Evolutionary conservation across 108 stramenopile species (phyloP), one percentile per base, ranked within the genome.

Genomic region (Nitzschia sp.): DNA sequence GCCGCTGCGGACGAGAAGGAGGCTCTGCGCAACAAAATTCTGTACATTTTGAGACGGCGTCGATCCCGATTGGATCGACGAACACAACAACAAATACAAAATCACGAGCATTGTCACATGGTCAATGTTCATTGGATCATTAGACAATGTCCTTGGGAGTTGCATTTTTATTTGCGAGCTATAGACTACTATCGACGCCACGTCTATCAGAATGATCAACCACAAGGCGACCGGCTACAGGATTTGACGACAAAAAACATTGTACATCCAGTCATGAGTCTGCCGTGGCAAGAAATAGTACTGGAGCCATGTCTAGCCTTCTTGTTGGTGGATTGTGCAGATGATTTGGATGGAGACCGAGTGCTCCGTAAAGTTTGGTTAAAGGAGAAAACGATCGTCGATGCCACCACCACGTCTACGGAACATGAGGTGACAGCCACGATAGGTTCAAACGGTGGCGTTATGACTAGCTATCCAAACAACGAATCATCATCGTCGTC

Each of bases 71-170:
- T 70, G 0, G 36, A 35, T 27, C 49, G 76, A 33, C 70, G 81
- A 32, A 31, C 21, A 15, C 46, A 54, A 13, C 64, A 64, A 32
- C 23, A 42, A 21, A 0, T 46, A 9, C 23, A 47, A 3, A 53
- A 63, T 36, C 25, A 63, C 6, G n/a, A 3, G 13, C 33, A 68
- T 2, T 35, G 46, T 38, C 1, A 15, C 2, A 46, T 30, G 18
- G 80, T 73, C 48, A 74, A 70, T 64, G 6, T 53, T 1, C 53
- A 33, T 23, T 82, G 81, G 81, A 54, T 82, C 6, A 21, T 76
- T 8, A 29, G 38, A 35, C 66, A 82, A 54, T 82, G 76, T 29
- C 64, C 34, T 15, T 55, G 59, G 49, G 47, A 67, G 18, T 1
- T 73, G 17, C 81, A 82, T 55, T 31, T 38, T 5, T 78, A 62